Evolutionary conservation across 1,284 basidiomycete genomes (phyloP).

Genomic region (Cystobasidium slooffiae): DNA sequence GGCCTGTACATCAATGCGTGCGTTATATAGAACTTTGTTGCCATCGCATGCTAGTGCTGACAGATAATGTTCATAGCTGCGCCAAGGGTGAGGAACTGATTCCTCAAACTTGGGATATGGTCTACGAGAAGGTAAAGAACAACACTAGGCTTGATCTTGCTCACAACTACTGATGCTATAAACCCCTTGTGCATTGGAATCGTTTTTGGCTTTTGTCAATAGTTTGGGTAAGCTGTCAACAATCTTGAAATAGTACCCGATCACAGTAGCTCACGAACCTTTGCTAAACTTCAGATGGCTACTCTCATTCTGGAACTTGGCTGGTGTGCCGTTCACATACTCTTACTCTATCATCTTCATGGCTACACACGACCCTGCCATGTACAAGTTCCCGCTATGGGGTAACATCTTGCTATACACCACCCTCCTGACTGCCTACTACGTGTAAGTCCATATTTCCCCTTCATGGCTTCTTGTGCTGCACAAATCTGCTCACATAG

Average conservation of each 20-base stretch:
- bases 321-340: slow-evolving; percentile 80
- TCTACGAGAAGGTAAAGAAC: slow-evolving; percentile 75
- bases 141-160: too few species aligned
- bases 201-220: too few species aligned
- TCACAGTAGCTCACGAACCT: too few species aligned
- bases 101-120: slow-evolving; percentile 99
- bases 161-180: too few species aligned
- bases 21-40: background rate
- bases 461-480: slow-evolving; percentile 1
- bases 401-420: slow-evolving; percentile 72
- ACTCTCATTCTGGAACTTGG: slow-evolving; percentile 73
- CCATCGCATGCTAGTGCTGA: too few species aligned
- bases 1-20: slow-evolving; percentile 97
- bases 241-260: too few species aligned
- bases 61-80: slow-evolving; percentile 26
- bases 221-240: background rate
- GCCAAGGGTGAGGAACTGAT: slow-evolving; percentile 75
- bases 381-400: slow-evolving; percentile 82
- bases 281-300: too few species aligned
- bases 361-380: slow-evolving; percentile 86
- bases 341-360: slow-evolving; percentile 98
- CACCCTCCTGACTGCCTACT: slow-evolving; percentile 83
- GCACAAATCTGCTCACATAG: background rate
- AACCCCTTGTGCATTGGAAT: too few species aligned
- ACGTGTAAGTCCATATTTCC: slow-evolving; percentile 64